Percentiles rank a stretch among this genome's conserved stretches.
phyloP scores from a whole-genome alignment of 495 filamentous ascomycete genomes.

The Trichocladium uniseriatum region DNA sequence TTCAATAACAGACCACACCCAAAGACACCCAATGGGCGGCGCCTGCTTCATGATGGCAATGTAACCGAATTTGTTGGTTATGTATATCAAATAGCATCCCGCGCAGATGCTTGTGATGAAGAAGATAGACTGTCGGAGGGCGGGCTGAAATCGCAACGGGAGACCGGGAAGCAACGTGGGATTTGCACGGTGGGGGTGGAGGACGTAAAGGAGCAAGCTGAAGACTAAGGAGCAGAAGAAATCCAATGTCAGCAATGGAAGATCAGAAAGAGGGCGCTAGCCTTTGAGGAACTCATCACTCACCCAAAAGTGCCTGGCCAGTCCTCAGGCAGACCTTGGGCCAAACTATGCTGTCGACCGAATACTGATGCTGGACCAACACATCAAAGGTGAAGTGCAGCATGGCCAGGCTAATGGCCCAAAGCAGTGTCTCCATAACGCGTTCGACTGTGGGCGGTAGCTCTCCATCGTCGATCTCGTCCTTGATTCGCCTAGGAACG shows the following conservation, averaged over 20 bases:
- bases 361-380: slow-evolving; percentile 86
- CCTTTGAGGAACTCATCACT: background rate
- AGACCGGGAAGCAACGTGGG: slow-evolving; percentile 36
- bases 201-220: slow-evolving; percentile 48
- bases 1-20: slow-evolving; percentile 91
- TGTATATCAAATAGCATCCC: slow-evolving; percentile 70
- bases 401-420: slow-evolving; percentile 61
- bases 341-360: slow-evolving; percentile 52
- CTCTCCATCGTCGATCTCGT: slow-evolving; percentile 19
- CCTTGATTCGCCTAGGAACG: slow-evolving; percentile 19
- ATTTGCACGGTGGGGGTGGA: slow-evolving; percentile 45
- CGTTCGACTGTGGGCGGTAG: slow-evolving; percentile 41
- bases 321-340: slow-evolving; percentile 44
- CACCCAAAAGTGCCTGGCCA: slow-evolving; percentile 43
- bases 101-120: slow-evolving; percentile 42
- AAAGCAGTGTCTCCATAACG: slow-evolving; percentile 53
- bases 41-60: slow-evolving; percentile 87
- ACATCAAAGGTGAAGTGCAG: slow-evolving; percentile 83
- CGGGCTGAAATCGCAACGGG: slow-evolving; percentile 34
- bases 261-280: background rate
- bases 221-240: slow-evolving; percentile 38
- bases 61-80: slow-evolving; percentile 71
- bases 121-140: slow-evolving; percentile 53
- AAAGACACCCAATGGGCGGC: slow-evolving; percentile 78
- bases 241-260: background rate